Evolutionary conservation across 2,329 filamentous ascomycete species (phyloP).

Genomic region (Fusarium sarcochroum): DNA sequence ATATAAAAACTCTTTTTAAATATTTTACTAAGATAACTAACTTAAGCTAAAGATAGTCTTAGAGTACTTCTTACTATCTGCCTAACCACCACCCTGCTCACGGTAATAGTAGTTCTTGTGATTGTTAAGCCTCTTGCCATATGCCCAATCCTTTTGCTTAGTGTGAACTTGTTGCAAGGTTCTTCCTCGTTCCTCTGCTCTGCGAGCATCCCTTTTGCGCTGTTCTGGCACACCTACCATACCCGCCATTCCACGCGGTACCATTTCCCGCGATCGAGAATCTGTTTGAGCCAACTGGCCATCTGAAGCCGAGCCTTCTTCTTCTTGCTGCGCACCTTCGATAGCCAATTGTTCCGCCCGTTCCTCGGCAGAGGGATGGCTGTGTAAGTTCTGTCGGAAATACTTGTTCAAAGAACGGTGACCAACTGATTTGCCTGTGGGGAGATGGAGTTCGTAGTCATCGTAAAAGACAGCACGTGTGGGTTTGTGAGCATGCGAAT

Average conservation of each 20-base stretch:
- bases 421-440: constrained; percentile 88
- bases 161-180: constrained; percentile 74
- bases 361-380: constrained; percentile 84
- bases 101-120: constrained; percentile 75
- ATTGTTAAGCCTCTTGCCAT: constrained; percentile 81
- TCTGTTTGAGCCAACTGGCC: constrained; percentile 55
- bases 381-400: constrained; percentile 92
- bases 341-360: constrained; percentile 77
- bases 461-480: constrained; percentile 86
- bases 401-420: constrained; percentile 91
- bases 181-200: constrained; percentile 77
- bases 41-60: too few species aligned
- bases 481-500: constrained; percentile 84
- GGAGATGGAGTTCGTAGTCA: constrained; percentile 94
- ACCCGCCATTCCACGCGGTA: constrained; percentile 79
- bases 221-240: constrained; percentile 83
- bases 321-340: constrained; percentile 55
- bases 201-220: constrained; percentile 78
- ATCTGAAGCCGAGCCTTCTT: constrained; percentile 52
- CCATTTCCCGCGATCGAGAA: constrained; percentile 67
- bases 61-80: not conserved
- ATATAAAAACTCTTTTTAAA: too few species aligned
- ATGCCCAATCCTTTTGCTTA: constrained; percentile 75
- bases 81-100: constrained; percentile 61
- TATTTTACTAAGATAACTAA: too few species aligned